These are phyloP conservation scores for Aspergillus sp. DNA, from an alignment of 2,329 filamentous ascomycete genomes.

Conservation along the genomic window DNA sequence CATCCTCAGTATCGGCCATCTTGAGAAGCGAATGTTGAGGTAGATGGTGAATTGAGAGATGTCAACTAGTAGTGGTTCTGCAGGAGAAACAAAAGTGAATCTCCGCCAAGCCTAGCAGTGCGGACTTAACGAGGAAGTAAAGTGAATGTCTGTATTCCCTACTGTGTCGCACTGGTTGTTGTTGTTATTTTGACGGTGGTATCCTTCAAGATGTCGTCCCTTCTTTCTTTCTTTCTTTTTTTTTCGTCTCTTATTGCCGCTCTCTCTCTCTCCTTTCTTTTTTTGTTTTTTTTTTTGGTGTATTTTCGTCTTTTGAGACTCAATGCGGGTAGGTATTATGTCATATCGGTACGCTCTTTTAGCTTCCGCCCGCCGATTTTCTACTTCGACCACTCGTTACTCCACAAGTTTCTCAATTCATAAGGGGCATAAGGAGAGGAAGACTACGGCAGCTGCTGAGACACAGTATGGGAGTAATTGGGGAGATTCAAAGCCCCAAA, in stretches of 20 bases:
- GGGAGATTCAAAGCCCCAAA: too few species aligned
- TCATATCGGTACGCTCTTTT: neutral
- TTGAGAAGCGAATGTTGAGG: constrained; percentile 1
- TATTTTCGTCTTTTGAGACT: neutral
- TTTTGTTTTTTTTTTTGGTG: neutral
- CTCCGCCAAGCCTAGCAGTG: neutral
- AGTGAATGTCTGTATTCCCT: neutral
- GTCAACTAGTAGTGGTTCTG: neutral
- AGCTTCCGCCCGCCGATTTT: neutral
- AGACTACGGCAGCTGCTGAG: neutral
- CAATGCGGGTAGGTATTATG: neutral
- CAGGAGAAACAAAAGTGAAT: constrained; percentile 2
- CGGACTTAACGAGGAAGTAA: neutral
- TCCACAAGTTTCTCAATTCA: neutral
- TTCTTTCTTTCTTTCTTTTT: neutral
- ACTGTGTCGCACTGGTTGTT: neutral
- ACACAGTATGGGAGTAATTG: neutral
- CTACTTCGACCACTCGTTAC: neutral
- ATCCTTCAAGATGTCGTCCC: neutral
- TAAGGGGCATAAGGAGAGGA: neutral
- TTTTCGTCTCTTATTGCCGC: neutral
- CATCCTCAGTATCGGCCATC: constrained; percentile 82
- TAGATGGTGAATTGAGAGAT: neutral
- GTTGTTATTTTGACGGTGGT: neutral
- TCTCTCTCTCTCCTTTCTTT: neutral